These are phyloP conservation scores for Amanita jacksonii DNA, from an alignment of 768 basidiomycete species.

Conservation along the genomic window DNA sequence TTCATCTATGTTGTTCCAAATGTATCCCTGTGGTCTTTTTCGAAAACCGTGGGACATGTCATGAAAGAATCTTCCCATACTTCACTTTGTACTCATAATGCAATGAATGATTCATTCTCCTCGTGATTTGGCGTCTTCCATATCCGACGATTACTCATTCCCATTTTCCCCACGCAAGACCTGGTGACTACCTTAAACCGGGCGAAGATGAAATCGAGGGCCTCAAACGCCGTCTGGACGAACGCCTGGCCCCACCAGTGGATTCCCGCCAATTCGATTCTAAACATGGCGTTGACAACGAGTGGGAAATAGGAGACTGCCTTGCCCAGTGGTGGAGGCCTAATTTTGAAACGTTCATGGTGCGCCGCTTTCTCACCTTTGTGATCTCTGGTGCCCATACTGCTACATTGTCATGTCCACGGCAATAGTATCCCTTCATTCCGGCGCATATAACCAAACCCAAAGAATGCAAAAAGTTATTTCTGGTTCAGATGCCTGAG, in stretches of 20 bases:
- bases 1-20: conserved; percentile 7
- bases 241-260: conserved; percentile 74
- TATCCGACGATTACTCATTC: not conserved
- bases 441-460: conserved; percentile 96
- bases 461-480: conserved; percentile 96
- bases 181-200: conserved; percentile 97
- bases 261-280: conserved; percentile 66
- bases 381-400: not conserved
- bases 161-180: conserved; percentile 53
- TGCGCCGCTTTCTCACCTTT: conserved; percentile 34
- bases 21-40: not conserved
- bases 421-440: conserved; percentile 69
- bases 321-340: conserved; percentile 99
- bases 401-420: not conserved
- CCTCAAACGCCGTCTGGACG: conserved; percentile 80
- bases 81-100: too few species aligned
- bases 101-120: not conserved
- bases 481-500: conserved; percentile 92
- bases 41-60: too few species aligned
- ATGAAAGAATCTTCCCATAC: too few species aligned
- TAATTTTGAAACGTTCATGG: conserved; percentile 98
- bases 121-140: not conserved
- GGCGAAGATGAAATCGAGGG: conserved; percentile 91
- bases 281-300: conserved; percentile 69
- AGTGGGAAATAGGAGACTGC: conserved; percentile 96